phyloP scores from a whole-genome alignment of 345 rosid genomes.

The Eucalyptus erythrocorys region DNA sequence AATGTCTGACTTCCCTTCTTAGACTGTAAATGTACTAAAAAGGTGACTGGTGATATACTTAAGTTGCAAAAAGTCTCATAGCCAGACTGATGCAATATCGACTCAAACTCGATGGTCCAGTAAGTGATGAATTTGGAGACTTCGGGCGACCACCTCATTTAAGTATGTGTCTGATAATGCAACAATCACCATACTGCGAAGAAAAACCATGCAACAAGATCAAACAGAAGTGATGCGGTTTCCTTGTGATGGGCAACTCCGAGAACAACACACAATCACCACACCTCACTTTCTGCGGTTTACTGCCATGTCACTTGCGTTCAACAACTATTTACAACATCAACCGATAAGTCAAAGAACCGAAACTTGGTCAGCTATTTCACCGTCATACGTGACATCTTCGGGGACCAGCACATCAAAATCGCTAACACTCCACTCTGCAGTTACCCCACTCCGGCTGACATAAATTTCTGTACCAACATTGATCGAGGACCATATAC shows the following conservation, averaged over 20 bases:
- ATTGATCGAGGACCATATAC: slow-evolving; percentile 28
- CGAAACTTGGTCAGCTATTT: neutral
- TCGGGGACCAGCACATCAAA: slow-evolving; percentile 32
- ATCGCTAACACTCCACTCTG: slow-evolving; percentile 38
- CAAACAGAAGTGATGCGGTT: neutral
- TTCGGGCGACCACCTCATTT: neutral
- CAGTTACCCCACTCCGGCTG: slow-evolving; percentile 20
- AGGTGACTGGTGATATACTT: neutral
- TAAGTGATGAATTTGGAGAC: neutral
- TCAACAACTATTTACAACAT: neutral
- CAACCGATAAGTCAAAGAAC: neutral
- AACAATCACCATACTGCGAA: neutral
- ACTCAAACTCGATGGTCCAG: neutral
- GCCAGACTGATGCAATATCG: neutral
- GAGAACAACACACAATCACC: neutral
- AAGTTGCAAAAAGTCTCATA: neutral
- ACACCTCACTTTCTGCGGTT: neutral
- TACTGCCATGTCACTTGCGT: neutral
- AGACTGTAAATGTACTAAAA: neutral
- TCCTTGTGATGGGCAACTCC: neutral
- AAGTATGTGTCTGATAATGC: neutral
- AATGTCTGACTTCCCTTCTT: neutral
- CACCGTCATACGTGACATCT: neutral
- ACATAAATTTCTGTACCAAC: slow-evolving; percentile 44
- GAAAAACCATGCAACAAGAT: neutral